Base-by-base conservation (phyloP, 139 green algal genomes). In the Zygnema circumcarinatum region DNA sequence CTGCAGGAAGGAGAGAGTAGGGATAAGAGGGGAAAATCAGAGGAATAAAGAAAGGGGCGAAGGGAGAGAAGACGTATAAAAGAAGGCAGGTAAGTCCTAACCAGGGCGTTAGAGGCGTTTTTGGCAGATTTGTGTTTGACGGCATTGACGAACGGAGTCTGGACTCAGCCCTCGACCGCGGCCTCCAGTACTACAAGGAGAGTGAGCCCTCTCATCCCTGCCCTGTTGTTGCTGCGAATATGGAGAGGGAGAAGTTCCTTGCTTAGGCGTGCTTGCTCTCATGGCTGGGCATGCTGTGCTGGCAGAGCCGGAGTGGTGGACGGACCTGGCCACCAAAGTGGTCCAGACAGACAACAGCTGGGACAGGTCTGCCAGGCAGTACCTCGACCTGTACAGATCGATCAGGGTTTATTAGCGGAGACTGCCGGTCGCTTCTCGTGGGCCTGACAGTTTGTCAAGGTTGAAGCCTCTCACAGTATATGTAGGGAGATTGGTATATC, bases 41-140 rank as follows among this genome's bases (percentile, higher is more conserved):
- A n/a, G n/a, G n/a, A n/a, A n/a, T n/a, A n/a, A n/a, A n/a, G n/a
- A n/a, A n/a, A n/a, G n/a, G n/a, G n/a, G n/a, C n/a, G n/a, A n/a
- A n/a, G n/a, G n/a, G n/a, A n/a, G n/a, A n/a, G n/a, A n/a, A n/a
- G n/a, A n/a, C n/a, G n/a, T n/a, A n/a, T n/a, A n/a, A n/a, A n/a
- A n/a, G n/a, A n/a, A n/a, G n/a, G n/a, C n/a, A n/a, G n/a, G n/a
- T n/a, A n/a, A n/a, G n/a, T n/a, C n/a, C n/a, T n/a, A n/a, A n/a
- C n/a, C n/a, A n/a, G n/a, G n/a, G n/a, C n/a, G n/a, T n/a, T n/a
- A n/a, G n/a, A n/a, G n/a, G n/a, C n/a, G n/a, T 62, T 62, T 62
- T 62, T 52, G 54, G 74, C 41, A 92, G 80, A 38, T 98, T 94
- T 90, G 91, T 92, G n/a, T 99, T 99, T 89, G 93, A 95, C 56